Percentiles rank a stretch among this genome's conserved stretches.
Evolutionary conservation across 495 filamentous ascomycete species (phyloP).

Genomic region (Daldinia bambusicola): DNA sequence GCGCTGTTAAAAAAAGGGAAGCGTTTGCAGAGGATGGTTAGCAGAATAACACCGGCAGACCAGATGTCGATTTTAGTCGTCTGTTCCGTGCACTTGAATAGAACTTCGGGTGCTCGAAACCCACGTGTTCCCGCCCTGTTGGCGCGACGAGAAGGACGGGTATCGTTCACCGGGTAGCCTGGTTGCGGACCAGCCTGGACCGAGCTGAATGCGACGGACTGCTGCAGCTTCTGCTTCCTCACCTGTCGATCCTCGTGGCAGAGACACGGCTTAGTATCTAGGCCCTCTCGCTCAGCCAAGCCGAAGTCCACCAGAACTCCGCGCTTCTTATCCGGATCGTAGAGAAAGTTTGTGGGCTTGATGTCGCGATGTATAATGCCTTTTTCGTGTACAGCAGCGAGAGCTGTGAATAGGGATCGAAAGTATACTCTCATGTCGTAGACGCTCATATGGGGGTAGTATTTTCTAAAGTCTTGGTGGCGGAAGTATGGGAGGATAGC

Average conservation of each 20-base stretch:
- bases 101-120: conserved; percentile 94
- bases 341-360: conserved; percentile 99
- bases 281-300: conserved; percentile 83
- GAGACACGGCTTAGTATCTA: conserved; percentile 76
- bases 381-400: conserved; percentile 82
- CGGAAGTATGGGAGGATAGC: conserved; percentile 95
- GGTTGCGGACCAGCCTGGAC: conserved; percentile 61
- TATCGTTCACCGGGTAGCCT: conserved; percentile 87
- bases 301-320: conserved; percentile 98
- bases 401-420: conserved; percentile 83
- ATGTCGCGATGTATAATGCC: conserved; percentile 95
- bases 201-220: conserved; percentile 53
- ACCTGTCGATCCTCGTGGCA: conserved; percentile 65
- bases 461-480: conserved; percentile 94
- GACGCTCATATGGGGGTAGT: conserved; percentile 88
- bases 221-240: conserved; percentile 54
- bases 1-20: conserved; percentile 99
- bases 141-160: conserved; percentile 84
- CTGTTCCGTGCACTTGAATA: conserved; percentile 97
- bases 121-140: conserved; percentile 97
- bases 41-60: conserved; percentile 92
- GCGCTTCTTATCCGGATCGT: conserved; percentile 80
- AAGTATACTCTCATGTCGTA: conserved; percentile 90
- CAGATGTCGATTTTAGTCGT: conserved; percentile 97
- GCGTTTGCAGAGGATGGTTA: conserved; percentile 87